Evolutionary conservation across 441 rosid genomes (phyloP).

Genomic region (Populus hybrid): DNA sequence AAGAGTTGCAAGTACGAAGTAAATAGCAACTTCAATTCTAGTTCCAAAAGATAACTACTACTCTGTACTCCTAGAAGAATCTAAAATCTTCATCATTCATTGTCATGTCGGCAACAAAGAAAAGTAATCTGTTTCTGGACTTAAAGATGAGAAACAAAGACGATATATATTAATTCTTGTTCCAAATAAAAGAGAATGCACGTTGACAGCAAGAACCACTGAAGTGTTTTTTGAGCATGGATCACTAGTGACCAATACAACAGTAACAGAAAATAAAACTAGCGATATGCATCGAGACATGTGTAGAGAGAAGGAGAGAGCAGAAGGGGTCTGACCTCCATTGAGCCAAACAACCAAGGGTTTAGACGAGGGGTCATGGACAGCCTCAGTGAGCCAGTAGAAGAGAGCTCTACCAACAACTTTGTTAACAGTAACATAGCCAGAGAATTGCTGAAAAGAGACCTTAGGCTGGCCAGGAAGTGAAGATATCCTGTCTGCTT

Average conservation of each 20-base stretch:
- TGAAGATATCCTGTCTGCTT: constrained; percentile 61
- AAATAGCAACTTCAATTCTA: no score
- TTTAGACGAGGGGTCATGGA: constrained; percentile 44
- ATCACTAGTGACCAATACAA: neutral
- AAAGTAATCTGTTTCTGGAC: neutral
- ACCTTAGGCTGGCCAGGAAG: constrained; percentile 96
- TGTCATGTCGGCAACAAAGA: constrained; percentile 33
- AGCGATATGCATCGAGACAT: neutral
- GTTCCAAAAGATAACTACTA: no score
- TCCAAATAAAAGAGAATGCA: neutral
- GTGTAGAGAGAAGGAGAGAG: neutral
- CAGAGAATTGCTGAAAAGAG: constrained; percentile 84
- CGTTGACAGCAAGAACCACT: neutral
- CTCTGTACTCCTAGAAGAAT: neutral
- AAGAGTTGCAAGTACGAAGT: no score
- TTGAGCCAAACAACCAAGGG: constrained; percentile 95
- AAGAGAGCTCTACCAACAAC: constrained; percentile 81
- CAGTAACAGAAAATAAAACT: neutral
- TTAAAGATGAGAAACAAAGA: neutral
- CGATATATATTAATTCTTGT: neutral
- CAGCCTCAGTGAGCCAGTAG: constrained; percentile 94
- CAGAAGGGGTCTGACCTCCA: constrained; percentile 53
- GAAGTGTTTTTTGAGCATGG: neutral
- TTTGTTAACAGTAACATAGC: constrained; percentile 71
- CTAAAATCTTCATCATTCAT: neutral